Percentiles rank a stretch among this genome's conserved stretches.
Evolutionary conservation across 495 filamentous ascomycete genomes (phyloP).

Genomic region (Podospora fimiseda): DNA sequence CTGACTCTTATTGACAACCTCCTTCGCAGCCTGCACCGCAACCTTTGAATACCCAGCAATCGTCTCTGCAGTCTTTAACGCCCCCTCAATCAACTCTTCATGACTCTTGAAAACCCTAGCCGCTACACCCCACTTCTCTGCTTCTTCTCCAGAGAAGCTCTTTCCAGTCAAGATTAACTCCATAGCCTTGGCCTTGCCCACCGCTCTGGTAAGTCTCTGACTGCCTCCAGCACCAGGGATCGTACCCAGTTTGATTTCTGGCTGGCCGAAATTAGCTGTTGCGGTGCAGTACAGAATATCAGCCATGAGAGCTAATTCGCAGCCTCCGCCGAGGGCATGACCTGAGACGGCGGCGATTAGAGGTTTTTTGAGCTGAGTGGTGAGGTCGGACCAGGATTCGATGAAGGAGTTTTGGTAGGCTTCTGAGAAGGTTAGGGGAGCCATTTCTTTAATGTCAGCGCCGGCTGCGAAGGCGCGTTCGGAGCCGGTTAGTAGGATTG

Average conservation of each 20-base stretch:
- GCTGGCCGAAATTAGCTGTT: constrained; percentile 84
- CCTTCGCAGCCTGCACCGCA: constrained; percentile 86
- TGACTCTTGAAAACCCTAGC: constrained; percentile 72
- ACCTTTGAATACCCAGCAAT: constrained; percentile 78
- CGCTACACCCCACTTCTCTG: constrained; percentile 84
- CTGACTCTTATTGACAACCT: constrained; percentile 96
- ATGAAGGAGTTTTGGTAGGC: constrained; percentile 89
- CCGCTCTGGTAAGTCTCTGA: constrained; percentile 78
- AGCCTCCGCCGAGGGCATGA: constrained; percentile 89
- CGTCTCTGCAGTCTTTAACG: constrained; percentile 74
- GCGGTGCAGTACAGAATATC: constrained; percentile 88
- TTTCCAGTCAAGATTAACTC: constrained; percentile 85
- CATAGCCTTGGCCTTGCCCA: constrained; percentile 91
- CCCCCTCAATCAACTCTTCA: constrained; percentile 73
- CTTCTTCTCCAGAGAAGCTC: constrained; percentile 73
- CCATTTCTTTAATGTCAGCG: constrained; percentile 99
- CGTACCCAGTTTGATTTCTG: constrained; percentile 88
- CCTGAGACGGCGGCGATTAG: constrained; percentile 91
- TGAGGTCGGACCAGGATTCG: constrained; percentile 80
- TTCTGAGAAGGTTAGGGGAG: constrained; percentile 72
- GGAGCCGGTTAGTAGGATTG: constrained; percentile 81
- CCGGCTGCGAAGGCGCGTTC: constrained; percentile 89
- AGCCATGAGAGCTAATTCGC: constrained; percentile 96
- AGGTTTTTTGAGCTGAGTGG: constrained; percentile 77
- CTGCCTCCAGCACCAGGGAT: constrained; percentile 90